Evolutionary conservation across 495 filamentous ascomycete species (phyloP).

Genomic region (Penicillium paxilli): DNA sequence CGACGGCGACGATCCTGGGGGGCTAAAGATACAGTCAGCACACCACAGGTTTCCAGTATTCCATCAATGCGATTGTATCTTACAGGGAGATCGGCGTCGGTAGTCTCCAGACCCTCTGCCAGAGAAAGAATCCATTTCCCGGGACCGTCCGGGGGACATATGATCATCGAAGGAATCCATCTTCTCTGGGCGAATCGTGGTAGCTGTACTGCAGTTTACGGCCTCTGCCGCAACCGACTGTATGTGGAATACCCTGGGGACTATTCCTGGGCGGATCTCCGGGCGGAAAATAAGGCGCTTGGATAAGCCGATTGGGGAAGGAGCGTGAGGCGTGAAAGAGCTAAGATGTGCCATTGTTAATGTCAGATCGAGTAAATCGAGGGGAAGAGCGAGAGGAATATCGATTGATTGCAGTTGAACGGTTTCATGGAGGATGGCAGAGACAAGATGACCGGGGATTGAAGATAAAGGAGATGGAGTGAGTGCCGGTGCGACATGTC

Average conservation of each 20-base stretch:
- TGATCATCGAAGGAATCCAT: constrained; percentile 50
- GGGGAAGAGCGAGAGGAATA: constrained; percentile 21
- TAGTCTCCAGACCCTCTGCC: constrained; percentile 39
- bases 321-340: constrained; percentile 22
- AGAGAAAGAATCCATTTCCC: constrained; percentile 39
- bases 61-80: constrained; percentile 12
- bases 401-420: constrained; percentile 19
- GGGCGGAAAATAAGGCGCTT: neutral
- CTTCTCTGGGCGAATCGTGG: neutral
- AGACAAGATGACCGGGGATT: constrained; percentile 17
- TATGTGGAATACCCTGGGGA: neutral
- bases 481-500: constrained; percentile 4
- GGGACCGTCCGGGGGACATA: constrained; percentile 39
- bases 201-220: constrained; percentile 1
- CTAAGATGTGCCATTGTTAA: constrained; percentile 44
- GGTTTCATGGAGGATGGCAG: constrained; percentile 18
- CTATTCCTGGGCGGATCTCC: neutral
- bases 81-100: constrained; percentile 55
- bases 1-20: constrained; percentile 52
- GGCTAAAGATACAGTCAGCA: constrained; percentile 25
- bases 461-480: constrained; percentile 14
- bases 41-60: neutral
- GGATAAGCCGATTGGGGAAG: constrained; percentile 5
- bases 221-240: neutral
- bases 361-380: constrained; percentile 34